These are phyloP conservation scores for Fomitopsis serialis DNA, from an alignment of 768 basidiomycete genomes.

Conservation along the genomic window DNA sequence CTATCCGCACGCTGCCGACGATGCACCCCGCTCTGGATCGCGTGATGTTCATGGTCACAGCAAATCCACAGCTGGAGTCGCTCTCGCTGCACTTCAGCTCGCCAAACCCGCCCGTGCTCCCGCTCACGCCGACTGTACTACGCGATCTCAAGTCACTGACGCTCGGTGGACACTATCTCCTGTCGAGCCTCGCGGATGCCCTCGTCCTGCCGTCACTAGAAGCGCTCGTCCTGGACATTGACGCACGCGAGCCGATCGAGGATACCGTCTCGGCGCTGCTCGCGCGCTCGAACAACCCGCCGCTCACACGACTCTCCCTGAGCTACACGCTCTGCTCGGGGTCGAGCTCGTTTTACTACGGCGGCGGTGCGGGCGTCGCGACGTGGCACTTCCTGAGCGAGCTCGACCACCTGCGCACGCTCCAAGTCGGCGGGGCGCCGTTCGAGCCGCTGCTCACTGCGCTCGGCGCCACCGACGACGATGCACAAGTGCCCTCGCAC, in stretches of 20 bases:
- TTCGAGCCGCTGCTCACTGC: conserved; percentile 58
- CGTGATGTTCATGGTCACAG: conserved; percentile 56
- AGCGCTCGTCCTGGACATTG: conserved; percentile 63
- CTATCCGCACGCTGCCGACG: conserved; percentile 60
- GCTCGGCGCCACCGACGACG: conserved; percentile 58
- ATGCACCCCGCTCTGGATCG: conserved; percentile 62
- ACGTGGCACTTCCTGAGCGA: conserved; percentile 66
- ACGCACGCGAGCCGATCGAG: conserved; percentile 70
- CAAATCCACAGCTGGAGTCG: conserved; percentile 49
- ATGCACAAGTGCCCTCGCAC: conserved; percentile 27
- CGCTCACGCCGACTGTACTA: conserved; percentile 49
- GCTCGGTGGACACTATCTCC: conserved; percentile 63
- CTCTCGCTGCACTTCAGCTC: conserved; percentile 60
- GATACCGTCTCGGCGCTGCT: conserved; percentile 62
- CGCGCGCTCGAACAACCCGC: conserved; percentile 52
- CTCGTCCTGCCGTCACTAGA: conserved; percentile 54
- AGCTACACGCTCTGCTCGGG: conserved; percentile 43
- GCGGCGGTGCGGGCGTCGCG: conserved; percentile 52
- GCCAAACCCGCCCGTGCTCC: conserved; percentile 58
- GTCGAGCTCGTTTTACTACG: conserved; percentile 42
- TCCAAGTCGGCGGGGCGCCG: conserved; percentile 60
- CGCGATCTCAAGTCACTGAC: conserved; percentile 48
- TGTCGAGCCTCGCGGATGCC: conserved; percentile 55
- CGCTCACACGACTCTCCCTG: conserved; percentile 54
- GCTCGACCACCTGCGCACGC: conserved; percentile 48